Evolutionary conservation across 1,284 basidiomycete species (phyloP).

Genomic region (Microbotryum violaceum): DNA sequence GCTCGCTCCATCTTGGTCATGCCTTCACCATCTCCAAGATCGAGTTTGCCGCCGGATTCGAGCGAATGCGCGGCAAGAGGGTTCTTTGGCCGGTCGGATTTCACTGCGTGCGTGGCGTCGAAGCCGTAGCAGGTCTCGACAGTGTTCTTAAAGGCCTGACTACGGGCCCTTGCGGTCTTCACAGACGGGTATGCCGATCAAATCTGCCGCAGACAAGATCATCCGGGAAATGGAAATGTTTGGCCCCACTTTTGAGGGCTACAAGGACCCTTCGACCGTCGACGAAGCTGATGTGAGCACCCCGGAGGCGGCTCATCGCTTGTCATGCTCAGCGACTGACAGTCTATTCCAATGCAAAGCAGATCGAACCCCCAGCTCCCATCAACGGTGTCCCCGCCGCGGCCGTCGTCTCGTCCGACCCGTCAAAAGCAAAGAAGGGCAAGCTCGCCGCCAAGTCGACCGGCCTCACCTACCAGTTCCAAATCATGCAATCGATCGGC

Average conservation of each 20-base stretch:
- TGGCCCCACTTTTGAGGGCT: slow-evolving; percentile 70
- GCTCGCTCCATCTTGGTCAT: slow-evolving; percentile 92
- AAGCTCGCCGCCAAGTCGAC: slow-evolving; percentile 91
- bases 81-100: slow-evolving; percentile 93
- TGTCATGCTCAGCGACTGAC: slow-evolving; percentile 3
- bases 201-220: slow-evolving; percentile 89
- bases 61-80: slow-evolving; percentile 90
- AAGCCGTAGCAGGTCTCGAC: no score
- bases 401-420: slow-evolving; percentile 47
- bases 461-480: slow-evolving; percentile 94
- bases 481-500: slow-evolving; percentile 90
- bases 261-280: slow-evolving; percentile 10
- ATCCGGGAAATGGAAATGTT: slow-evolving; percentile 96
- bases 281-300: slow-evolving; percentile 5
- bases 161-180: not conserved
- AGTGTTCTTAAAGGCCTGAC: not conserved
- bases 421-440: slow-evolving; percentile 83
- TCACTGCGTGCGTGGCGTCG: slow-evolving; percentile 53
- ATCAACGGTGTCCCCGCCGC: slow-evolving; percentile 37
- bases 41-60: slow-evolving; percentile 92
- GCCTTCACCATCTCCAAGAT: slow-evolving; percentile 98
- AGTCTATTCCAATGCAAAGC: slow-evolving; percentile 5
- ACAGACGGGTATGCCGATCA: slow-evolving; percentile 29
- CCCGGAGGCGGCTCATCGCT: no score
- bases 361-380: slow-evolving; percentile 1